Conservation (phyloP, 1,139 yeast genomes). For the Magnusiomyces tetraspermus region DNA sequence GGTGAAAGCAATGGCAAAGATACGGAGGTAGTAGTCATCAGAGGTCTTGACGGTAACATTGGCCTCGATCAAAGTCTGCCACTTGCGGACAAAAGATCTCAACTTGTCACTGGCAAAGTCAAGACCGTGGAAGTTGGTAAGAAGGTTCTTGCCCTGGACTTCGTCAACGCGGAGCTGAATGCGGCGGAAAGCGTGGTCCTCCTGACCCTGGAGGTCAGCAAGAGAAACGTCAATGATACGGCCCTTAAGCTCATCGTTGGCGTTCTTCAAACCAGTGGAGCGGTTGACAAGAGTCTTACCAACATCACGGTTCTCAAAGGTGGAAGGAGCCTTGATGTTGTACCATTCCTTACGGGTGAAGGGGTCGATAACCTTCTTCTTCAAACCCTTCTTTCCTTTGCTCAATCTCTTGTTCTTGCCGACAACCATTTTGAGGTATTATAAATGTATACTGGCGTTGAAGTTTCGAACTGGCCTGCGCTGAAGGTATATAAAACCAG, state of each 20-base stretch:
- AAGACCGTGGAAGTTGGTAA: conserved; percentile 93
- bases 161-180: conserved; percentile 85
- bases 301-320: conserved; percentile 87
- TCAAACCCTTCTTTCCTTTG: conserved; percentile 91
- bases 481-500: neutral
- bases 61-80: conserved; percentile 90
- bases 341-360: conserved; percentile 94
- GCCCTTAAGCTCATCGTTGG: conserved; percentile 87
- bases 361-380: conserved; percentile 94
- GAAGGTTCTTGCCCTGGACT: conserved; percentile 85
- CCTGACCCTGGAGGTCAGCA: conserved; percentile 88
- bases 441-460: neutral
- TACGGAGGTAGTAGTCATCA: conserved; percentile 82
- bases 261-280: conserved; percentile 85
- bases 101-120: conserved; percentile 87
- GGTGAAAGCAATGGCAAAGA: conserved; percentile 88
- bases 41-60: conserved; percentile 86
- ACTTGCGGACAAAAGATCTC: conserved; percentile 84
- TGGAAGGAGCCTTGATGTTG: conserved; percentile 91
- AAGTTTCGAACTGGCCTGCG: conserved; percentile 5
- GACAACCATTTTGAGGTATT: conserved; percentile 57
- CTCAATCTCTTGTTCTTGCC: conserved; percentile 95
- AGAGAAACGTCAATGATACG: conserved; percentile 80
- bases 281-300: conserved; percentile 93
- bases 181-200: conserved; percentile 87